Evolutionary conservation across 1,284 basidiomycete genomes (phyloP), one percentile per base, ranked within the genome.

Genomic region (Ustilago lituana): DNA sequence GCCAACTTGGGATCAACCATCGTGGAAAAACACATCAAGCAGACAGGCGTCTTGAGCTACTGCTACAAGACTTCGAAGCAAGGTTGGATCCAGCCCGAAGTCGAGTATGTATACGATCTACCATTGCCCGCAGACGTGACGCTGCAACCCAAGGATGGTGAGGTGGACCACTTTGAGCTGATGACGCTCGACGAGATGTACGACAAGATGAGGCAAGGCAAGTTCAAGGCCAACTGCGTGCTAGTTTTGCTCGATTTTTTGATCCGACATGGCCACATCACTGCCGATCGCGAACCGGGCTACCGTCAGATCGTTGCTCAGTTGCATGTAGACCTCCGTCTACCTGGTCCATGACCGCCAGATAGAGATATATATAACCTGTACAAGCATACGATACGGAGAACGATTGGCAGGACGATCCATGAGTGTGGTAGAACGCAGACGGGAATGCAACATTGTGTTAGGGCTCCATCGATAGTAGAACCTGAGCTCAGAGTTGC

Each of bases 161-260:
- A 98, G 81, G 94, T 97, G 5, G 93, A 96, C 78, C 89, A 87
- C 1, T 98, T 97, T 75, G 88, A 90, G 41, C 68, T 83, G 15
- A 64, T 84, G 58, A 50, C 48, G 8, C 37, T 80, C 5, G 71
- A 76, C 5, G 66, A 82, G 40, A 65, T 82, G 27, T 33, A 76
- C 38, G 44, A 58, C 4, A 55, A 48, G 47, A 74, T 82, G 69
- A 46, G 57, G 11, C 83, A 85, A 14, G 88, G 88, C 0, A 78
- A 88, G 23, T 96, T 95, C 85, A 96, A 96, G 82, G 86, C 90
- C 2, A 94, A 95, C 73, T 94, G 91, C 72, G 90, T 89, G 2
- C 74, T 91, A 83, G 93, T 92, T 11, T 83, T 95, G 38, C 84
- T 95, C 36, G 92, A 96, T 80, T 89, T 95, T 62, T 86, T 94